Base-by-base conservation (phyloP, 2,329 filamentous ascomycete species). In the Trichoderma atrobrunneum region DNA sequence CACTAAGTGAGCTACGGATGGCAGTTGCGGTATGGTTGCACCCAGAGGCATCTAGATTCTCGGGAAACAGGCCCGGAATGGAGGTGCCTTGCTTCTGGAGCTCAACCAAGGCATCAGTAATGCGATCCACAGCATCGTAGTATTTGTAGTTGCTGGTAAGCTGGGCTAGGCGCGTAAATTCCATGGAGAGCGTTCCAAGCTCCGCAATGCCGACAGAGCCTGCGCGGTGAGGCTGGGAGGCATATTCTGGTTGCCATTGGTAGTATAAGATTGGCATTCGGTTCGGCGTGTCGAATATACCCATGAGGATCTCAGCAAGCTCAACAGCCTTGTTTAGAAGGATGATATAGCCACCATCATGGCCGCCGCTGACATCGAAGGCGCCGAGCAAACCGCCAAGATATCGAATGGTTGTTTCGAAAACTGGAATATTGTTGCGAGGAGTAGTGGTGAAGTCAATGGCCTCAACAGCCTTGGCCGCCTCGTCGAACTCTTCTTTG, bases 401-500 rank as follows among this genome's bases (percentile, higher is more conserved):
- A 77, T 98, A 97, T 66, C 95, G 90, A 78, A 98, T 98, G 12
- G 91, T 93, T 0, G 94, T 97, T 82, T 98, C 95, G 76, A 98
- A 98, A 8, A 97, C 87, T n/a, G 94, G 94, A 60, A 98, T 96
- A 62, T 92, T 88, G 48, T 82, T 79, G 63, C 90, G 85, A 16
- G 81, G 79, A 3, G 89, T 91, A 12, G 88, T 92, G 3, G 93
- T 96, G 77, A 98, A 98, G 81, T 98, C 94, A 72, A 98, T 95
- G 7, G 88, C 81, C 71, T 86, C 86, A 26, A 95, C 89, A 4
- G 87, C 90, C 66, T 88, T 86, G 59, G 93, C 89, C 2, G 93
- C 94, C 73, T 93, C 90, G 72, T 93, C 89, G 77, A 97, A 97
- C 76, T 97, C 93, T 0, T 92, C 86, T 76, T 88, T 88, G 79